Percentiles rank a stretch among this genome's conserved stretches.
phyloP scores from a whole-genome alignment of 2,329 filamentous ascomycete species.

The Aureobasidium musti region DNA sequence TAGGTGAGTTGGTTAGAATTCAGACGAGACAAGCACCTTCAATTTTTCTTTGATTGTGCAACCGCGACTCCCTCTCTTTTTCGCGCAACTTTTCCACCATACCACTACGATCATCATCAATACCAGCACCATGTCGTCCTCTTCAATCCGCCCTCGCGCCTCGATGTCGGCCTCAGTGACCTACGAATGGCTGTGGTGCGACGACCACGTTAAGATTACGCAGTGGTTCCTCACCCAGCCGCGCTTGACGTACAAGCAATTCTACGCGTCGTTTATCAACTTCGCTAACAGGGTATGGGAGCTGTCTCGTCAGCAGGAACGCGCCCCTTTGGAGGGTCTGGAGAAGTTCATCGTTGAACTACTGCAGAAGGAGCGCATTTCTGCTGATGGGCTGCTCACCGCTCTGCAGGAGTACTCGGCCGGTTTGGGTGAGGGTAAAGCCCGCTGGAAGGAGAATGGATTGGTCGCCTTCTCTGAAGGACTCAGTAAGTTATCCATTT shows the following conservation, averaged over 20 bases:
- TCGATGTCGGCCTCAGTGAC: neutral
- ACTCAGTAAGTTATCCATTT: neutral
- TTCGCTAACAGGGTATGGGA: neutral
- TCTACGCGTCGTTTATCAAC: neutral
- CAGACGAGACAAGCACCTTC: too few species aligned
- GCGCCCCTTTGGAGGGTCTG: neutral
- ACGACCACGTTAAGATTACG: neutral
- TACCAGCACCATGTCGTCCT: neutral
- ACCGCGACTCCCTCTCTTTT: too few species aligned
- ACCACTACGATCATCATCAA: neutral
- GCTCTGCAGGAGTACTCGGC: neutral
- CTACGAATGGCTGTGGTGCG: conserved; percentile 7
- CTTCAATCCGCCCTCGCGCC: neutral
- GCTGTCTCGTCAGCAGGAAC: neutral
- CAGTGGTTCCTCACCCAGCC: neutral
- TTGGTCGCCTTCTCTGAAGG: neutral
- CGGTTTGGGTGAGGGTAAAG: neutral
- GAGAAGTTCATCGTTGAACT: neutral
- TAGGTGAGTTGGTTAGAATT: too few species aligned
- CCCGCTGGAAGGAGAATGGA: neutral
- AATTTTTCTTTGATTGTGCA: too few species aligned
- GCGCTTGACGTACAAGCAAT: neutral
- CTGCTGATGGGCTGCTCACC: neutral
- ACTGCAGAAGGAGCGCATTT: neutral
- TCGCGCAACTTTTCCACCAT: neutral